Base-by-base conservation (phyloP, 805 yeast species). In the Spathaspora sp. region DNA sequence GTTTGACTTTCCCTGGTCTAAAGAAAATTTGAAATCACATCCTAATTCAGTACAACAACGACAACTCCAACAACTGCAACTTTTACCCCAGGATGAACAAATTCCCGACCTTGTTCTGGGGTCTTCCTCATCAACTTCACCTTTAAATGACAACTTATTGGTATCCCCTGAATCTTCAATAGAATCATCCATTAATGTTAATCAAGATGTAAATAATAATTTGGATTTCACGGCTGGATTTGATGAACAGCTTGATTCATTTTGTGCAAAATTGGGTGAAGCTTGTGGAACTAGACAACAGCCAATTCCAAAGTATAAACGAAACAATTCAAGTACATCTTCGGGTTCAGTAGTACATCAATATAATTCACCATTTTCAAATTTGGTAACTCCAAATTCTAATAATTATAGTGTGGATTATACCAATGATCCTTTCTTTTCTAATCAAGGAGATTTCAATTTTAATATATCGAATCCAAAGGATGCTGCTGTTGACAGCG, bases 201-300 rank as follows among this genome's bases (percentile, higher is more conserved):
- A 55, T 7, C 53, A 56, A 46, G 49, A 55, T 49, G 49, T 46
- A 52, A 48, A 47, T 11, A 46, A 55, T 17, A 48, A 59, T 43
- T 57, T 60, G 39, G 63, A 56, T 42, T 57, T 61, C 14, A 52
- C 57, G 16, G 51, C 56, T 28, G 49, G 45, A 44, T 87, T 83
- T 63, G 87, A 84, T 61, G 93, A 88, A 62, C 83, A 85, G 57
- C 83, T 85, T 50, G 79, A 80, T 53, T 82, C 81, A 28, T 93
- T 93, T 64, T 93, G 98, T 63, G 79, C 80, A 23, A 81, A 84
- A 59, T 76, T 93, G 62, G 80, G 81, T 55, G 78, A 83, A 65
- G 97, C 91, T 0, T 92, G 97, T 68, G 97, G 97, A 16, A 84
- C 85, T 6, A 83, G 76, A 59, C 77, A 77, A 14, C 69, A 80